phyloP scores from a whole-genome alignment of 2,329 filamentous ascomycete species.

The Tolypocladium paradoxum region DNA sequence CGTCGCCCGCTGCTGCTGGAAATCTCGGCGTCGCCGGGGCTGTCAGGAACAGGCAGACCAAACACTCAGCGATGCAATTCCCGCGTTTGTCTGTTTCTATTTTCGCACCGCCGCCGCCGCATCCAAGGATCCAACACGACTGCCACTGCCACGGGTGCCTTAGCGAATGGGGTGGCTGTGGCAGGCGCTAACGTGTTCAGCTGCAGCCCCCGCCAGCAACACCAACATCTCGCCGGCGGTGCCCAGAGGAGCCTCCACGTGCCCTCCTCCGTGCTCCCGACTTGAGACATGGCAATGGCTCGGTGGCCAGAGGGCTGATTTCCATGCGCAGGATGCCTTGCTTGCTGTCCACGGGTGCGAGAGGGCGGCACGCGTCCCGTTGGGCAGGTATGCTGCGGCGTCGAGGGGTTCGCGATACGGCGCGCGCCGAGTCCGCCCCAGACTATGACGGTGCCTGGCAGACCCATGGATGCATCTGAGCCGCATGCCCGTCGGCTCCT shows the following conservation, averaged over 20 bases:
- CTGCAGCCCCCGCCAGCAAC: neutral
- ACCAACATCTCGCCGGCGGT: neutral
- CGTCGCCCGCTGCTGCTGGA: too few species aligned
- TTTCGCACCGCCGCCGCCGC: neutral
- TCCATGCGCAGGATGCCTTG: neutral
- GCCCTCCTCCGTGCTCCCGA: neutral
- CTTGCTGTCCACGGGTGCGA: neutral
- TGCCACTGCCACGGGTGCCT: too few species aligned
- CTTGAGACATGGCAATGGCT: neutral
- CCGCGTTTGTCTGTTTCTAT: neutral
- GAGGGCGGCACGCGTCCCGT: neutral
- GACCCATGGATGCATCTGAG: neutral
- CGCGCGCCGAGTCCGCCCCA: neutral
- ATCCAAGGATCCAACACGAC: too few species aligned
- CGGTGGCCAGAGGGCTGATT: neutral
- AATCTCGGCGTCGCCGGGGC: too few species aligned
- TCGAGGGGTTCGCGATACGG: neutral
- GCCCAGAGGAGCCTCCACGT: neutral
- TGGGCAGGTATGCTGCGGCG: neutral
- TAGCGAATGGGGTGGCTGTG: neutral
- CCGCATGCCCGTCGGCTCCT: neutral
- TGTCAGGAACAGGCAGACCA: too few species aligned
- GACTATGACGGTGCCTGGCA: neutral
- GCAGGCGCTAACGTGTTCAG: neutral
- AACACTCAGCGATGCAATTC: neutral